Conservation (phyloP, 2,329 filamentous ascomycete species). For the Simplicillium sp. region DNA sequence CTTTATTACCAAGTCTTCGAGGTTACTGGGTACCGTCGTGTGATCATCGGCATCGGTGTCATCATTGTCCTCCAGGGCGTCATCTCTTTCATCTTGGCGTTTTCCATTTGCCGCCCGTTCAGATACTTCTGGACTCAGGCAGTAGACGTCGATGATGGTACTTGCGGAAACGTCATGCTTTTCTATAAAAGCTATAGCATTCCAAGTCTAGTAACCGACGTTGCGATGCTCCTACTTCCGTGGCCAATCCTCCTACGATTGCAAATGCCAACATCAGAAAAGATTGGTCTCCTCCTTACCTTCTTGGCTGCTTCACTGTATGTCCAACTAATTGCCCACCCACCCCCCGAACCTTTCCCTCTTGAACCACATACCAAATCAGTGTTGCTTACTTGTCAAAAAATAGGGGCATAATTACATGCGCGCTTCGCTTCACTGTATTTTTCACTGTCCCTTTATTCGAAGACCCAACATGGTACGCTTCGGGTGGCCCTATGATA, state of each 20-base stretch:
- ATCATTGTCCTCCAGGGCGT: conserved; percentile 6
- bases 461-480: conserved; percentile 8
- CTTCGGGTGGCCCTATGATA: conserved; percentile 8
- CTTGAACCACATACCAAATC: not conserved
- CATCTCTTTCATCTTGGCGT: conserved; percentile 6
- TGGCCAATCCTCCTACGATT: conserved; percentile 7
- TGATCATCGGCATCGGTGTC: conserved; percentile 5
- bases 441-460: conserved; percentile 8
- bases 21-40: conserved; percentile 1
- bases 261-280: conserved; percentile 6
- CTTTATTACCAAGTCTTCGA: conserved; percentile 7
- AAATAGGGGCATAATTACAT: conserved; percentile 6
- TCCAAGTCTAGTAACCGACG: conserved; percentile 7
- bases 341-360: too few species aligned
- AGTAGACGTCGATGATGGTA: conserved; percentile 5
- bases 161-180: conserved; percentile 8
- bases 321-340: not conserved
- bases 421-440: conserved; percentile 7
- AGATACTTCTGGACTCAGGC: conserved; percentile 7
- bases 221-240: conserved; percentile 7
- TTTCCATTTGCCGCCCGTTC: conserved; percentile 6
- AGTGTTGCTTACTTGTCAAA: not conserved
- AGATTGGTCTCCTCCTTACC: conserved; percentile 6
- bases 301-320: conserved; percentile 7
- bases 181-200: conserved; percentile 9